A percentile compares a stretch with the other conserved stretches of the same genome.
Conservation (phyloP, 2,329 filamentous ascomycete species). For the Geosmithia flava region DNA sequence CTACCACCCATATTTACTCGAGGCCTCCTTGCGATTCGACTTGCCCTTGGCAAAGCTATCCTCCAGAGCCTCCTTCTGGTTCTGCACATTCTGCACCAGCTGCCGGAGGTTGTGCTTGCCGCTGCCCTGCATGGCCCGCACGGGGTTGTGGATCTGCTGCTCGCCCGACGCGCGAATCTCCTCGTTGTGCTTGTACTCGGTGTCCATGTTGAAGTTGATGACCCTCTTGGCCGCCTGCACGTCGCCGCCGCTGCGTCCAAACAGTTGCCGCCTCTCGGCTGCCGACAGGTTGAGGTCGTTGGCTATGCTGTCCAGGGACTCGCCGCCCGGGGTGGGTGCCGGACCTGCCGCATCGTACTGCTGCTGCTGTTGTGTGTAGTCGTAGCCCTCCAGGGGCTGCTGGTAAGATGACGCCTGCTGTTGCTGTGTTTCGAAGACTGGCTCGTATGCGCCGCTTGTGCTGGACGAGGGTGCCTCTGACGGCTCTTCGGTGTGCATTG, state of each 20-base stretch:
- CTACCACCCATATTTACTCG: slow-evolving; percentile 71
- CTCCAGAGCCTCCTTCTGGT: slow-evolving; percentile 76
- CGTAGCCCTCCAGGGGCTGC: slow-evolving; percentile 3
- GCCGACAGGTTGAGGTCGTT: slow-evolving; percentile 67
- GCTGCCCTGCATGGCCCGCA: slow-evolving; percentile 67
- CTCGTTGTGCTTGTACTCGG: slow-evolving; percentile 80
- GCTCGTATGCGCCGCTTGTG: slow-evolving; percentile 30
- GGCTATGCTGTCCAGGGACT: slow-evolving; percentile 4
- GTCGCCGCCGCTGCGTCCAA: slow-evolving; percentile 52
- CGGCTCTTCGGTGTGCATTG: slow-evolving; percentile 35
- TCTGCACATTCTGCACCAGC: slow-evolving; percentile 71
- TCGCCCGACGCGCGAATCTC: slow-evolving; percentile 57
- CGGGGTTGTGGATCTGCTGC: slow-evolving; percentile 64
- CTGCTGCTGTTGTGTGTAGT: slow-evolving; percentile 9
- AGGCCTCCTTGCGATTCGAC: slow-evolving; percentile 70
- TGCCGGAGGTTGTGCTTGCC: slow-evolving; percentile 79
- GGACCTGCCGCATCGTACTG: slow-evolving; percentile 9
- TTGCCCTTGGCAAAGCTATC: slow-evolving; percentile 80
- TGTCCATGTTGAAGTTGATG: slow-evolving; percentile 79
- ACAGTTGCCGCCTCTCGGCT: slow-evolving; percentile 68
- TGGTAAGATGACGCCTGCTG: slow-evolving; percentile 5
- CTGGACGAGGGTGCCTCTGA: slow-evolving; percentile 7
- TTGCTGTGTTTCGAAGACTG: slow-evolving; percentile 30
- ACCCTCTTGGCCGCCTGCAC: slow-evolving; percentile 39
- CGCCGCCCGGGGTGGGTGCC: neutral